Conservation (phyloP, 2,329 filamentous ascomycete species). For the Cadophora luteo-olivacea region DNA sequence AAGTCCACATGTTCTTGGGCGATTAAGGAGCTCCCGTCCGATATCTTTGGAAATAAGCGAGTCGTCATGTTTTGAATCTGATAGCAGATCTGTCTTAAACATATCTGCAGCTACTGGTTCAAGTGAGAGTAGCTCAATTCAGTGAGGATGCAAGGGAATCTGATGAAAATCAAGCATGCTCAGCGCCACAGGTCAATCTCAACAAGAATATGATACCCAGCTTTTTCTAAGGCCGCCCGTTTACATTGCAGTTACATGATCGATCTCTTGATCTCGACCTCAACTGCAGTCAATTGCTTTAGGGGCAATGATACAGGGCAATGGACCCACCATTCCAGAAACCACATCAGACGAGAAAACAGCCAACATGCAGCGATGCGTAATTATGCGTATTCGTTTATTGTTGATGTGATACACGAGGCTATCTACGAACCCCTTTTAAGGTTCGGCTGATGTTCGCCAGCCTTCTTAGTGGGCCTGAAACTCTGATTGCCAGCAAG, state of each 20-base stretch:
- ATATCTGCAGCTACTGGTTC: not conserved
- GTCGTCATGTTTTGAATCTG: constrained; percentile 3
- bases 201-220: not conserved
- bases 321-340: not conserved
- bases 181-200: not conserved
- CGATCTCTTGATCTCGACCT: no score
- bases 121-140: not conserved
- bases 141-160: not conserved
- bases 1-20: not conserved
- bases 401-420: not conserved
- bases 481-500: not conserved
- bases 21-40: not conserved
- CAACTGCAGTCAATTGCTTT: no score
- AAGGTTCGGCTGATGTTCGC: constrained; percentile 5
- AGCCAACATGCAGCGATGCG: not conserved
- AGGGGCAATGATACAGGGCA: not conserved
- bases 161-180: no score
- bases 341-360: not conserved
- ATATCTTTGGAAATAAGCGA: constrained; percentile 4
- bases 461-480: constrained; percentile 11
- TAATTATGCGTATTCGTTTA: not conserved
- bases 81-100: not conserved
- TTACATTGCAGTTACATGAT: no score
- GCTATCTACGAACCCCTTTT: constrained; percentile 5
- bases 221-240: no score